phyloP scores from a whole-genome alignment of 495 filamentous ascomycete genomes.

The Penicillium canariense region DNA sequence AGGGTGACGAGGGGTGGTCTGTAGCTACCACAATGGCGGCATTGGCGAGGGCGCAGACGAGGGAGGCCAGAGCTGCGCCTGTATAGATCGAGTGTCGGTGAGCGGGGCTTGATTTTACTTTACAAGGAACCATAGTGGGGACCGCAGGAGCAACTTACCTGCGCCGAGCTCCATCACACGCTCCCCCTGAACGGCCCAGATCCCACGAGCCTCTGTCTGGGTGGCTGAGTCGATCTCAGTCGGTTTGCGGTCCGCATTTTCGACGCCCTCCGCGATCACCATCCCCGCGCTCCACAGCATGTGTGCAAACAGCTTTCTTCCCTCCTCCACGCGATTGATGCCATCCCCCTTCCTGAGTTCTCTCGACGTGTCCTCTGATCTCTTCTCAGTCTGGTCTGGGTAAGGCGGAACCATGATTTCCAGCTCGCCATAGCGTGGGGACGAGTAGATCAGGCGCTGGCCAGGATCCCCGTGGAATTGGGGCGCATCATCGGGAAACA shows the following conservation, averaged over 20 bases:
- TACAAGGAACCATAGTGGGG: too few species aligned
- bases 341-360: slow-evolving; percentile 17
- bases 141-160: slow-evolving; percentile 51
- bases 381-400: slow-evolving; percentile 26
- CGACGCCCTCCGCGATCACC: slow-evolving; percentile 67
- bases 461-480: slow-evolving; percentile 74
- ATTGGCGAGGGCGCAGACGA: slow-evolving; percentile 62
- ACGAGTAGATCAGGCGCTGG: slow-evolving; percentile 64
- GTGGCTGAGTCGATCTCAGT: not conserved
- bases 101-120: too few species aligned
- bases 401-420: slow-evolving; percentile 45
- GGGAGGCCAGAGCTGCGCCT: slow-evolving; percentile 75
- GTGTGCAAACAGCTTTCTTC: slow-evolving; percentile 70
- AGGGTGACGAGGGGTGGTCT: slow-evolving; percentile 73
- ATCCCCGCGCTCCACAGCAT: slow-evolving; percentile 85
- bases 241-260: slow-evolving; percentile 30
- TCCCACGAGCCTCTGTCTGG: slow-evolving; percentile 15
- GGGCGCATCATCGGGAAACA: slow-evolving; percentile 74
- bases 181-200: slow-evolving; percentile 52
- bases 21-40: slow-evolving; percentile 64
- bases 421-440: slow-evolving; percentile 55
- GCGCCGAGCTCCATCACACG: slow-evolving; percentile 60
- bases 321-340: slow-evolving; percentile 45
- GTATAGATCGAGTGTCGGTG: too few species aligned
- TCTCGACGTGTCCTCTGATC: slow-evolving; percentile 16